Evolutionary conservation across 2,329 filamentous ascomycete species (phyloP), one percentile per base, ranked within the genome.

Genomic region (Arthrocladium fulminans): DNA sequence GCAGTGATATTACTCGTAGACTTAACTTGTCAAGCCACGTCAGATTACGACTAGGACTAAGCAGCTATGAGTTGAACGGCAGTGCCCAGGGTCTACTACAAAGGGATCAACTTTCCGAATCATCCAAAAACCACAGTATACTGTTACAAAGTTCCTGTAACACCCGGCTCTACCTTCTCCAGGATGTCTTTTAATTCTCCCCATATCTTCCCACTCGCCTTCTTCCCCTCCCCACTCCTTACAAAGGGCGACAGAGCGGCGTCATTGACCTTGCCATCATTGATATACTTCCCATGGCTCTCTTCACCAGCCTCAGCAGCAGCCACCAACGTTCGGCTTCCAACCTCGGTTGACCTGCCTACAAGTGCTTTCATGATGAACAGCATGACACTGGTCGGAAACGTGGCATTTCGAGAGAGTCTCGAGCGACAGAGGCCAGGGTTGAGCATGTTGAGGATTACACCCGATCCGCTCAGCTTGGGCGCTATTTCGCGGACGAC

Each of bases 401-500:
- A 17, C 19, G 22, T 3, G 20, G 12, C 23, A 19, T 49, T 40
- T 7, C 53, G 39, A 19, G 45, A 41, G 23, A 62, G 48, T 4
- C 47, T 48, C 30, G 54, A 52, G 15, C 48, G 30, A 40, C 55
- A 59, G 9, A 60, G 42, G 2, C 59, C 60, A 1, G 60, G 59
- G 30, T 59, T 57, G 13, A 60, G 45, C 22, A 54, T 46, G 38
- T 57, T 60, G 13, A 62, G 49, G 17, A 59, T 49, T 35, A 50
- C 52, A 3, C 30, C 27, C 7, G 47, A 29, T 3, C n/a, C 19
- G 12, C 32, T 47, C 24, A 49, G 5, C 24, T 47, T 45, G 3
- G 51, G 44, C 2, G 48, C 34, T 34, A 45, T 45, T 45, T 57
- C 52, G 20, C 55, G 52, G n/a, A 56, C 44, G 29, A 52, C 54